phyloP scores from a whole-genome alignment of 139 green algal species.

The Chlamydomonas sphaeroides region DNA sequence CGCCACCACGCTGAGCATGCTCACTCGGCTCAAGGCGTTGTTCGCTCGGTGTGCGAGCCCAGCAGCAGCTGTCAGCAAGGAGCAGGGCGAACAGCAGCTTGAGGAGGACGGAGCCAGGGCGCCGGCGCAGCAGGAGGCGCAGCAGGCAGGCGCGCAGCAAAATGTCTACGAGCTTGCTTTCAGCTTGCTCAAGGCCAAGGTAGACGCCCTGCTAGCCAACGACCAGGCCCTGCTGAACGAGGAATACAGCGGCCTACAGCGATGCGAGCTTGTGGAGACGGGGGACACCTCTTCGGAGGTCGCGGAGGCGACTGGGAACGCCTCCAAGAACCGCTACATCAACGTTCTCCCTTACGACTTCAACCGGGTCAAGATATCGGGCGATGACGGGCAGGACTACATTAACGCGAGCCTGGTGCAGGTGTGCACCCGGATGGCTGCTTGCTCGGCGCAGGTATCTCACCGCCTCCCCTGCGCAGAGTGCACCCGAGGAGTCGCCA shows the following conservation, averaged over 20 bases:
- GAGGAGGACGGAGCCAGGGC: background rate
- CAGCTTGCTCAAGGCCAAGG: constrained; percentile 32
- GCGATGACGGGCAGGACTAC: constrained; percentile 47
- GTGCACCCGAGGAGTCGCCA: constrained; percentile 5
- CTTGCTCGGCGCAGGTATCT: no score
- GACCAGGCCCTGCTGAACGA: constrained; percentile 22
- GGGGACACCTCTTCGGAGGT: no score
- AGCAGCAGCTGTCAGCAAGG: constrained; percentile 11
- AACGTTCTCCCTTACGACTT: constrained; percentile 70
- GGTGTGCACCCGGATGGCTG: background rate
- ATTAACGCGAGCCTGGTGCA: constrained; percentile 63
- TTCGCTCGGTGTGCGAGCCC: constrained; percentile 19
- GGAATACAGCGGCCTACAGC: constrained; percentile 34
- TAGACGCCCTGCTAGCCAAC: constrained; percentile 17
- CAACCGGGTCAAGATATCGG: constrained; percentile 46
- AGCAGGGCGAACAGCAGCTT: background rate
- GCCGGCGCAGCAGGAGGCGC: background rate
- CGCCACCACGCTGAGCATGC: no score
- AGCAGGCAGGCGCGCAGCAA: background rate
- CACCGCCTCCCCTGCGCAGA: constrained; percentile 16
- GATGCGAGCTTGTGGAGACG: constrained; percentile 23
- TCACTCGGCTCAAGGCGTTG: background rate
- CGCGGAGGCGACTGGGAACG: constrained; percentile 28
- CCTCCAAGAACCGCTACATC: constrained; percentile 59
- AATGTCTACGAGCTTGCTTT: constrained; percentile 28